These are phyloP conservation scores for Exserohilum rostratum DNA, from an alignment of 2,329 filamentous ascomycete genomes.

Conservation along the genomic window DNA sequence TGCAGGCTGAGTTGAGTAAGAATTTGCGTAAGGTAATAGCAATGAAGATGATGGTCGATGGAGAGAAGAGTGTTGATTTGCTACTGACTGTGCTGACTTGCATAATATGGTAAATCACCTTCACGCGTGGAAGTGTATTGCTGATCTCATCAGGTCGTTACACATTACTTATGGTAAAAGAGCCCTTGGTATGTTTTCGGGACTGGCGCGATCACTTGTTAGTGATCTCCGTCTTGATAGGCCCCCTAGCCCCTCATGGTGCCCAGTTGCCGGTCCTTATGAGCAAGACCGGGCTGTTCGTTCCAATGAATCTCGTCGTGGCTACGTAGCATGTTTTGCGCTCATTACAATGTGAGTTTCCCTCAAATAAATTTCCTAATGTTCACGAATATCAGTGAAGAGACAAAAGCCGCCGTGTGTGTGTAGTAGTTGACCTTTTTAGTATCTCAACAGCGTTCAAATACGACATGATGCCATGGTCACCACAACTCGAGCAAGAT, in stretches of 20 bases:
- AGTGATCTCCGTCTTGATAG: constrained; percentile 30
- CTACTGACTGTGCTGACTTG: constrained; percentile 28
- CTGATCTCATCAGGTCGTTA: constrained; percentile 17
- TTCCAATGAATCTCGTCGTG: constrained; percentile 59
- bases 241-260: constrained; percentile 11
- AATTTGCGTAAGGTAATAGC: constrained; percentile 23
- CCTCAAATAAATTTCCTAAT: not conserved
- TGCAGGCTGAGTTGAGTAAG: constrained; percentile 24
- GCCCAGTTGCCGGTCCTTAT: constrained; percentile 9
- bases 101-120: constrained; percentile 22
- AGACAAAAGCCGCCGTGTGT: no score
- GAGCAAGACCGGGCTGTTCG: constrained; percentile 7
- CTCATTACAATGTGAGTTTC: constrained; percentile 48
- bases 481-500: constrained; percentile 63
- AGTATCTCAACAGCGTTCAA: constrained; percentile 25
- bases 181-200: constrained; percentile 22
- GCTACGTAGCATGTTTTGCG: constrained; percentile 57
- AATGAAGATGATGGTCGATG: constrained; percentile 27
- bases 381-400: not conserved
- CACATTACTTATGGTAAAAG: constrained; percentile 26
- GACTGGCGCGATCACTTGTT: constrained; percentile 22
- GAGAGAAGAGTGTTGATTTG: constrained; percentile 31
- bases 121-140: not conserved
- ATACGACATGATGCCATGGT: constrained; percentile 62
- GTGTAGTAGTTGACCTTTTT: constrained; percentile 6